Evolutionary conservation across 345 rosid species (phyloP).

Genomic region (Syzygium grande): DNA sequence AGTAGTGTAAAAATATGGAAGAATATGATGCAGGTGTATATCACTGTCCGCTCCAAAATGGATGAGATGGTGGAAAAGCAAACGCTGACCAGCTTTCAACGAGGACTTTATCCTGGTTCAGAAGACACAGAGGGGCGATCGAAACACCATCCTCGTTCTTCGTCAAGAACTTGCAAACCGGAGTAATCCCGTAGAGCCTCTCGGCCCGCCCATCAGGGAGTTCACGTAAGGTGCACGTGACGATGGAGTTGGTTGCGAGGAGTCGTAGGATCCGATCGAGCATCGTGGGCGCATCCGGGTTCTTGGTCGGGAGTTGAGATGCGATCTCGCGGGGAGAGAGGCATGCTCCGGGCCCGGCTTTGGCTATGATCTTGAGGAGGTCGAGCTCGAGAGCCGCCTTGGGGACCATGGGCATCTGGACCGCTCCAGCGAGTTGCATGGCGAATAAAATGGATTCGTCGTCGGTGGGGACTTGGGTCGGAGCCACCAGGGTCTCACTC

Average conservation of each 20-base stretch:
- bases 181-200: conserved; percentile 20
- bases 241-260: conserved; percentile 10
- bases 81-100: too few species aligned
- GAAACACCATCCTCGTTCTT: conserved; percentile 32
- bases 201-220: conserved; percentile 10
- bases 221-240: conserved; percentile 9
- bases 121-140: conserved; percentile 7
- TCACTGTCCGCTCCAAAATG: too few species aligned
- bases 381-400: conserved; percentile 25
- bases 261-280: conserved; percentile 24
- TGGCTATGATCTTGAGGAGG: conserved; percentile 20
- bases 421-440: conserved; percentile 10
- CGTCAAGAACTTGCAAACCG: conserved; percentile 24
- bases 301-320: conserved; percentile 17
- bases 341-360: conserved; percentile 11
- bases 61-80: too few species aligned
- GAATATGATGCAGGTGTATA: neutral
- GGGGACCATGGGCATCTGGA: conserved; percentile 21
- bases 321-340: conserved; percentile 18
- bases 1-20: neutral
- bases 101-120: too few species aligned
- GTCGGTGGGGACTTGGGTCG: neutral
- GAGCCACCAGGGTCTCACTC: neutral
- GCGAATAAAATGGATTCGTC: conserved; percentile 21
- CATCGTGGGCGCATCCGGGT: conserved; percentile 11